A percentile compares a stretch with the other conserved stretches of the same genome.
phyloP scores from a whole-genome alignment of 306 rosid species.

The Datisca glomerata region DNA sequence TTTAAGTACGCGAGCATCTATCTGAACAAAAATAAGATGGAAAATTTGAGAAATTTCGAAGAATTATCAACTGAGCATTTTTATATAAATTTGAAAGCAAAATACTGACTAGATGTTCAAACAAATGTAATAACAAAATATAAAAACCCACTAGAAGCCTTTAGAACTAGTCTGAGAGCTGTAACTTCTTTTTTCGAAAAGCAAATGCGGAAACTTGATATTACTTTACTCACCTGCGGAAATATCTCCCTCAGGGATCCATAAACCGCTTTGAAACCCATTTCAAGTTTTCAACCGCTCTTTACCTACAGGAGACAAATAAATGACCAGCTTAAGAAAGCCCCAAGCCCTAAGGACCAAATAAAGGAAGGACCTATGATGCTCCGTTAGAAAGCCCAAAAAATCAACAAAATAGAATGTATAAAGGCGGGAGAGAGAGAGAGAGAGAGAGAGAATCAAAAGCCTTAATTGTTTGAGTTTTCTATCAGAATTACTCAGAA shows the following conservation, averaged over 20 bases:
- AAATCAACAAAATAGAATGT: too few relatives aligned
- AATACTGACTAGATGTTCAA: not conserved
- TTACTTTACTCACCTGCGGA: slow-evolving; percentile 6
- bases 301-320: slow-evolving; percentile 1
- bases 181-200: not conserved
- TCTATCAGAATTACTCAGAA: too few relatives aligned
- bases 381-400: too few relatives aligned
- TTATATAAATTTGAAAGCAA: slow-evolving; percentile 3
- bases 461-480: too few relatives aligned
- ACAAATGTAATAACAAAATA: not conserved
- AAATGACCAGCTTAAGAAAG: not conserved
- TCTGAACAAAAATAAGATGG: slow-evolving; percentile 18
- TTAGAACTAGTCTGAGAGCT: too few relatives aligned
- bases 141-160: too few relatives aligned
- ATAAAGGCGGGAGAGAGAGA: too few relatives aligned
- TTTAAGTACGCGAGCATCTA: slow-evolving; percentile 62
- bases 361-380: not conserved
- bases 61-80: not conserved
- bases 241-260: slow-evolving; percentile 1
- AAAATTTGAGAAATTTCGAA: not conserved
- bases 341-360: not conserved
- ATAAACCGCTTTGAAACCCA: slow-evolving; percentile 7
- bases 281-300: not conserved
- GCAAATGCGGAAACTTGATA: not conserved
- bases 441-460: too few relatives aligned